Base-by-base conservation (phyloP, 2,329 filamentous ascomycete genomes). In the Aureobasidium subglaciale region DNA sequence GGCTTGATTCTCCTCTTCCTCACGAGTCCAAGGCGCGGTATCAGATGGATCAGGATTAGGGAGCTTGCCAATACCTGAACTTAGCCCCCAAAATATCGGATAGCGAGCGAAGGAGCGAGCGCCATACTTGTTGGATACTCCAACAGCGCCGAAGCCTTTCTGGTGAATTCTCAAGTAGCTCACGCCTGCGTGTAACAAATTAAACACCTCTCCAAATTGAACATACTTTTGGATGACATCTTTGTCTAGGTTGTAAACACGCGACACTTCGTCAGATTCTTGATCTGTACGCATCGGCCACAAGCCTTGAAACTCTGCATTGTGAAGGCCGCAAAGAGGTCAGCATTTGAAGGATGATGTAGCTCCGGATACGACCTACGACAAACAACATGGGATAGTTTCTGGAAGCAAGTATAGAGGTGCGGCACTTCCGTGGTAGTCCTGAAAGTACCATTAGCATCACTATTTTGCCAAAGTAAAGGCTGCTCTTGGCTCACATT, bases 121-220 rank as follows among this genome's bases (percentile, higher is more conserved):
- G n/a, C 83, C 83, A 60, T 86, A 86, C 65, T 86, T 86, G 61
- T 81, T 83, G 2, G 80, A 84, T 1, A 86, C 83, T 60, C 83
- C 84, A 27, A 86, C 83, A 11, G 83, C 83, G 53, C 84, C 84
- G 57, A 84, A 86, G 3, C 84, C 84, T 62, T 83, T 79, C 62
- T 87, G 83, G 61, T 86, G 82, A 18, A 86, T 73, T 55, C 84
- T 79, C 9, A 87, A 74, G 61, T 86, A 85, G 60, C 80, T 84
- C 20, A 80, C 80, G 53, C 79, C 83, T 13, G 82, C 81, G 65
- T 86, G 83, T 5, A 86, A 71, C 54, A 86, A 71, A 64, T 86
- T 86, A 72, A 86, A 85, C 8, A 86, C 80, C 59, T 85, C 83
- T 37, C 84, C 83, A 60, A 85, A 86, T 60, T 86, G 83, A 8